Evolutionary conservation across 495 filamentous ascomycete species (phyloP).

Genomic region (Hyphodiscus hymeniophilus): DNA sequence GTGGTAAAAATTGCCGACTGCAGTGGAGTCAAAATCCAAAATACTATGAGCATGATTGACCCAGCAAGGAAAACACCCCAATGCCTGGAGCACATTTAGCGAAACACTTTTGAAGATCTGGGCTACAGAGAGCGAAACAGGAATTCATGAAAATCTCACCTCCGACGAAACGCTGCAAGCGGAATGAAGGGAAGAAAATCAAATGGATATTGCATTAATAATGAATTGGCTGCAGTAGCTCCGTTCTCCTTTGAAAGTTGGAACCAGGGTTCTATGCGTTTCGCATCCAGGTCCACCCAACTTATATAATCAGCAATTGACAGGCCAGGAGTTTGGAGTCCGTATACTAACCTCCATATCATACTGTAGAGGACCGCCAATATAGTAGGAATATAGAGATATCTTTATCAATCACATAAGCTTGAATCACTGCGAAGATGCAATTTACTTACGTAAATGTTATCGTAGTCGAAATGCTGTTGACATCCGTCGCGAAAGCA

Average conservation of each 20-base stretch:
- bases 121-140: too few relatives aligned
- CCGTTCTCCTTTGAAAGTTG: conserved; percentile 35
- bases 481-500: conserved; percentile 22
- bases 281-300: conserved; percentile 37
- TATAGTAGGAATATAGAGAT: conserved; percentile 33
- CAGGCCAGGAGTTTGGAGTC: neutral
- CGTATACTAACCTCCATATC: conserved; percentile 26
- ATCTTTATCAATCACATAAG: conserved; percentile 5
- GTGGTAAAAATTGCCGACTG: conserved; percentile 33
- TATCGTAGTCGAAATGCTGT: conserved; percentile 20
- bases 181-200: conserved; percentile 41
- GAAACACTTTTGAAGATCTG: too few relatives aligned
- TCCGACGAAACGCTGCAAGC: conserved; percentile 26
- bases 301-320: conserved; percentile 3
- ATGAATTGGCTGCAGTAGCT: conserved; percentile 28
- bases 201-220: conserved; percentile 40
- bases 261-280: conserved; percentile 39
- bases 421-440: neutral
- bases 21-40: conserved; percentile 36
- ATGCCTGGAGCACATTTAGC: conserved; percentile 25
- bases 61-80: conserved; percentile 34
- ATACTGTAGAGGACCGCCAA: conserved; percentile 36
- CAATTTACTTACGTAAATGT: conserved; percentile 1
- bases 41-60: conserved; percentile 30
- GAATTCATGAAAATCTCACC: conserved; percentile 22